Base-by-base conservation (phyloP, 495 filamentous ascomycete genomes). In the Lasiosphaeriaceae sp. region DNA sequence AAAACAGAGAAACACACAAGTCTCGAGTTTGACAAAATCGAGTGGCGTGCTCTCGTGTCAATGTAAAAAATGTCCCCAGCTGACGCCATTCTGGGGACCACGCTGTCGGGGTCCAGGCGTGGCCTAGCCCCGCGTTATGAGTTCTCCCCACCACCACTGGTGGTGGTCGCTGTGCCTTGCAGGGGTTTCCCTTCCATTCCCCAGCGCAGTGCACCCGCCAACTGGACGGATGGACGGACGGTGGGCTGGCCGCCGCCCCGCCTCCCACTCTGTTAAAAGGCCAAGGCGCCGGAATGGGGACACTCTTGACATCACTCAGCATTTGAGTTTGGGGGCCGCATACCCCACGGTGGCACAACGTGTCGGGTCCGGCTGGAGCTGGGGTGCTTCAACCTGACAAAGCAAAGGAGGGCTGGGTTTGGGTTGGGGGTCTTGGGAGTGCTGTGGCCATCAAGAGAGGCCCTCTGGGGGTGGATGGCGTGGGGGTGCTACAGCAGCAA, bases 71-170 rank as follows among this genome's bases (percentile, higher is more conserved):
- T 22, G 24, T n/a, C 26, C 22, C 14, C 14, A 35, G 47, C 43
- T 58, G 57, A 58, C 49, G 55, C 51, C 62, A 61, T 58, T 64
- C 57, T 48, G 2, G 50, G 41, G 44, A 9, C 37, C 19, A 46
- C n/a, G 14, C 9, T 48, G 21, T 17, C 11, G 24, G 11, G 16
- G 23, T 16, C 23, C 47, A n/a, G 11, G 5, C 3, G 14, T 34
- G 43, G 29, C 23, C 47, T 34, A 53, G 34, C 57, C 58, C 58
- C 62, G 48, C 62, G 57, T 50, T 53, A 24, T 56, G 54, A 29
- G 50, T 49, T 12, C 39, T 17, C 8, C 14, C 39, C 39, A 43
- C 39, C 8, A 5, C n/a, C 39, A 49, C 54, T 21, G 50, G n/a
- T n/a, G n/a, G n/a, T n/a, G n/a, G n/a, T n/a, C n/a, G n/a, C n/a